Evolutionary conservation across 225 moss, liverwort and hornwort genomes (phyloP), one percentile per base, ranked within the genome.

Genomic region (Anthoceros angustus): DNA sequence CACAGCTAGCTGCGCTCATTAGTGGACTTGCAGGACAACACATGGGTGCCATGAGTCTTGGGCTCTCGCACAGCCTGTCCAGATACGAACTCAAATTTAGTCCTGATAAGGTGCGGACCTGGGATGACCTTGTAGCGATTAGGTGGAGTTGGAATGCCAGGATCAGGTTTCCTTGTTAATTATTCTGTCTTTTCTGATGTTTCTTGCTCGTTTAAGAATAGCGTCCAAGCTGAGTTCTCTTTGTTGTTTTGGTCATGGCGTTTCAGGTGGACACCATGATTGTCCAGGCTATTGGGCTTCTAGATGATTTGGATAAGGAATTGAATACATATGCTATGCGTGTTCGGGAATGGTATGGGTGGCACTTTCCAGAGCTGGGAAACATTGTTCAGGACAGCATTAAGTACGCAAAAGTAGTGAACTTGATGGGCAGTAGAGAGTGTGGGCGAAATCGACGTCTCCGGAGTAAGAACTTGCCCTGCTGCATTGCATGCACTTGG

Each of bases 231-330:
- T 32, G 32, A 32, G 32, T 32, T 32, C 2, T 32, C 32, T 32
- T 32, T 32, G 32, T 4, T 32, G 32, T 32, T 6, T 38, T 21
- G n/a, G 15, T 67, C 41, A 16, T 41, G 61, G 69, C 20, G 18
- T 9, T 67, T 5, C 72, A 72, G 72, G 89, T 93, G 25, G 92
- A 89, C 42, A 93, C 92, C 0, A 93, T 93, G 92, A 89, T 93
- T 15, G 89, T 92, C 62, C 92, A 93, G 76, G 92, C 92, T 2
- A 89, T 93, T 42, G 86, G 85, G 21, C 73, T 93, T 43, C 69
- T 93, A 63, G 92, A 92, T 55, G 92, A 93, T 43, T 42, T 93
- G 65, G 92, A 93, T 65, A 92, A 92, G 83, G 92, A 92, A 74
- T 77, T 92, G 12, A 93, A 93, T 69, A 87, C 87, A 4, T 93